A percentile compares a stretch with the other conserved stretches of the same genome.
Conservation (phyloP, 2,329 filamentous ascomycete species). For the Fusarium staphyleae region DNA sequence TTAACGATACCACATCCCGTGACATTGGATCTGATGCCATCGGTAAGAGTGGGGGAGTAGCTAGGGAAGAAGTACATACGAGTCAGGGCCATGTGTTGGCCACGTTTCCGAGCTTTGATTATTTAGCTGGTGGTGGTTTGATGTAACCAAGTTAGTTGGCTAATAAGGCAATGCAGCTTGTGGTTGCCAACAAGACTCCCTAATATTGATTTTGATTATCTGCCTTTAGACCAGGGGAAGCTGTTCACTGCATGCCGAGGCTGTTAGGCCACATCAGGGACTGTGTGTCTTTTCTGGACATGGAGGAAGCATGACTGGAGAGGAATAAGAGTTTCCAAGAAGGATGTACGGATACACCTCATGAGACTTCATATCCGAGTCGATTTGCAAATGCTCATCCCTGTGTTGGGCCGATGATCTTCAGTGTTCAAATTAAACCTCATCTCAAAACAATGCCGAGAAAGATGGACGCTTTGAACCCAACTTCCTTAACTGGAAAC, state of each 20-base stretch:
- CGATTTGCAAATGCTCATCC: background rate
- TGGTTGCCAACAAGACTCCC: background rate
- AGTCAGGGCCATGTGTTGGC: conserved; percentile 6
- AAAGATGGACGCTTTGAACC: conserved; percentile 32
- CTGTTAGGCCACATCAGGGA: conserved; percentile 28
- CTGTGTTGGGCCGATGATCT: conserved; percentile 14
- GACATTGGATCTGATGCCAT: too few relatives aligned
- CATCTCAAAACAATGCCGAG: conserved; percentile 26
- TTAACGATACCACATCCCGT: too few relatives aligned
- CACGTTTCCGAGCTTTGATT: conserved; percentile 18
- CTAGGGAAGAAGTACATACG: conserved; percentile 8
- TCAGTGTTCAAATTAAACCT: conserved; percentile 30
- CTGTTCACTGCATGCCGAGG: conserved; percentile 12
- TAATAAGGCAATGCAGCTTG: background rate
- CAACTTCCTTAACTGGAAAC: conserved; percentile 36
- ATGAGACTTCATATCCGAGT: too few relatives aligned
- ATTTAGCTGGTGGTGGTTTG: conserved; percentile 2
- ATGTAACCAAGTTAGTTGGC: too few relatives aligned
- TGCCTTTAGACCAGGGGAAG: background rate
- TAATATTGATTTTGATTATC: conserved; percentile 1
- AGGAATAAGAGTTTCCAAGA: too few relatives aligned
- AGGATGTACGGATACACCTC: too few relatives aligned
- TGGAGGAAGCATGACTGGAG: too few relatives aligned
- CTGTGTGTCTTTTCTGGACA: conserved; percentile 9
- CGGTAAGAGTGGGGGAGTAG: conserved; percentile 2